Conservation (phyloP, 2,329 filamentous ascomycete genomes). For the Fusarium chlamydosporum region DNA sequence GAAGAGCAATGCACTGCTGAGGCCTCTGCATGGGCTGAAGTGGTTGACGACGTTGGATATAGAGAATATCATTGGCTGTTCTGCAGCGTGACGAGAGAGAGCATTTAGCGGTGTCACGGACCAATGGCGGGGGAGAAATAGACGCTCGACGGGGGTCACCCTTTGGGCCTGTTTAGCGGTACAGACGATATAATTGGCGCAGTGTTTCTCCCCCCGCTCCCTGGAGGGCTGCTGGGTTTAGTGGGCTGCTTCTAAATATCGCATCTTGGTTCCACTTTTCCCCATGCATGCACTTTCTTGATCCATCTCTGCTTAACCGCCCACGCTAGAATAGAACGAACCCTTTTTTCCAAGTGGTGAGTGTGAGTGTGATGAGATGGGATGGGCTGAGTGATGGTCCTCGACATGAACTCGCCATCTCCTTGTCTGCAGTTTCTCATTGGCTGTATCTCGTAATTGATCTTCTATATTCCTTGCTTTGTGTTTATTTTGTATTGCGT, state of each 20-base stretch:
- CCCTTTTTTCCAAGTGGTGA: slow-evolving; percentile 17
- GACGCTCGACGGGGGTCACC: slow-evolving; percentile 40
- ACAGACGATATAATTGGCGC: slow-evolving; percentile 24
- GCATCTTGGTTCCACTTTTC: slow-evolving; percentile 24
- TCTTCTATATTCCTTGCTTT: slow-evolving; percentile 13
- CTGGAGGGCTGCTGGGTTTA: background rate
- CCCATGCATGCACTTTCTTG: slow-evolving; percentile 45
- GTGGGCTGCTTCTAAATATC: slow-evolving; percentile 41
- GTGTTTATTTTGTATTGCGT: slow-evolving; percentile 20
- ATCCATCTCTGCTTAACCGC: slow-evolving; percentile 47
- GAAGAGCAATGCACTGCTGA: slow-evolving; percentile 16
- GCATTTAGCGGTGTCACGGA: slow-evolving; percentile 42
- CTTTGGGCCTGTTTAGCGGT: slow-evolving; percentile 36
- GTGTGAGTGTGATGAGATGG: slow-evolving; percentile 34
- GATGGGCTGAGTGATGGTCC: slow-evolving; percentile 33
- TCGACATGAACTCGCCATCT: slow-evolving; percentile 42
- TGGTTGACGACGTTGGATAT: slow-evolving; percentile 27
- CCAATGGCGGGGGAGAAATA: slow-evolving; percentile 47
- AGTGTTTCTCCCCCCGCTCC: slow-evolving; percentile 32
- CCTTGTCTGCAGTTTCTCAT: slow-evolving; percentile 40
- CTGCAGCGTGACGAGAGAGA: slow-evolving; percentile 47
- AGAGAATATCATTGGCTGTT: slow-evolving; percentile 38
- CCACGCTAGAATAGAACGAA: slow-evolving; percentile 40
- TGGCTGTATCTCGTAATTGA: slow-evolving; percentile 29
- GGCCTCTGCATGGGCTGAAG: slow-evolving; percentile 40